Evolutionary conservation across 805 yeast genomes (phyloP), one percentile per base, ranked within the genome.

Genomic region (Lipomyces orientalis): DNA sequence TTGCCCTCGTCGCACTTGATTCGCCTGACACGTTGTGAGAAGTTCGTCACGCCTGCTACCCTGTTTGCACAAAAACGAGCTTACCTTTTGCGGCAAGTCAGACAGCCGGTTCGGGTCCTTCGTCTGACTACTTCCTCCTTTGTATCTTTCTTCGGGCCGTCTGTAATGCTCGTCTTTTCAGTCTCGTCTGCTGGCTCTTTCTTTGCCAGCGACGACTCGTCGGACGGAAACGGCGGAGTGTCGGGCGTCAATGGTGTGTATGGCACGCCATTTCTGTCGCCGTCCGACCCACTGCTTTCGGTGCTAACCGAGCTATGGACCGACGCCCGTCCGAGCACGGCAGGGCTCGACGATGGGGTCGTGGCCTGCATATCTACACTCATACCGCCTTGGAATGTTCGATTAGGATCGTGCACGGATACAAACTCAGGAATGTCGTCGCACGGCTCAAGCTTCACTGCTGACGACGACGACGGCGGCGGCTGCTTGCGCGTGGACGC

Each of bases 1-100:
- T 83, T 83, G 57, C 80, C 83, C 74, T 86, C 89, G 73, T 87
- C 90, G 76, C 90, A 88, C 73, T 87, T 87, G 80, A 87, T 85
- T 74, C 88, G 88, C 60, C 90, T 66, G 57, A 14, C 7, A 4
- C 55, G 19, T 19, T 25, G 34, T 19, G 19, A 56, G 58, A 5
- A 4, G 9, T 2, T 2, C 29, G 29, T n/a, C n/a, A 25, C 46
- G 16, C 29, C 37, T 29, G n/a, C 55, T 2, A 55, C 31, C 1
- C 14, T 19, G 34, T n/a, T 14, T 22, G 29, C n/a, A 35, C 34
- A 49, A 16, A 10, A n/a, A 16, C n/a, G 9, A 19, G n/a, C 51
- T 22, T 37, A 63, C 66, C 69, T 37, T 33, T 63, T 35, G 12
- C 67, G 66, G 31, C 70, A 64, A 4, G 70, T 66, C 57, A 63